A percentile compares a stretch with the other conserved stretches of the same genome.
These are phyloP conservation scores for Quercus gilva DNA, from an alignment of 306 rosid species.

Conservation along the genomic window DNA sequence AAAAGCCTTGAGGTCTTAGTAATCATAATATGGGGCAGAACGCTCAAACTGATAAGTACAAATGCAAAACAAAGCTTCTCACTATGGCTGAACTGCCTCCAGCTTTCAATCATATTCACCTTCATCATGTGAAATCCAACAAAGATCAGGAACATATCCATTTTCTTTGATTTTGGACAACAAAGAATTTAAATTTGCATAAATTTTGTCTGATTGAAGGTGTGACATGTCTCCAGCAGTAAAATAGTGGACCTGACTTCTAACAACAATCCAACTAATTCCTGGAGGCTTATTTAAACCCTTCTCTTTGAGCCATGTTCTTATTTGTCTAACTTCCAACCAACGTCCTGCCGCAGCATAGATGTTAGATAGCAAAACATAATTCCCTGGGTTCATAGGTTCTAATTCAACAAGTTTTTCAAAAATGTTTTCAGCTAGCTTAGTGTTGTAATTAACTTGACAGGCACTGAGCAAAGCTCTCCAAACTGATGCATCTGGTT, in stretches of 20 bases:
- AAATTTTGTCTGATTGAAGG: constrained; percentile 29
- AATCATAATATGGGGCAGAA: background rate
- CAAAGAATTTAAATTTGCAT: constrained; percentile 35
- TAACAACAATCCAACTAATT: constrained; percentile 45
- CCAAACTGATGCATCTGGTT: constrained; percentile 48
- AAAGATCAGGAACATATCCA: constrained; percentile 25
- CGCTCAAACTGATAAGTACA: background rate
- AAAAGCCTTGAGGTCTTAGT: background rate
- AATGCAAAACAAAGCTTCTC: background rate
- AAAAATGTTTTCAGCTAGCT: constrained; percentile 30
- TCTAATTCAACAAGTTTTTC: constrained; percentile 44
- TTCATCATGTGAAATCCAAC: constrained; percentile 19
- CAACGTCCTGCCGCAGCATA: constrained; percentile 44
- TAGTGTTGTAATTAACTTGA: constrained; percentile 18
- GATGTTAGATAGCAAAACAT: constrained; percentile 41
- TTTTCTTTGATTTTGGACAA: constrained; percentile 28
- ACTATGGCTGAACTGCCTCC: background rate
- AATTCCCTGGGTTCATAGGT: constrained; percentile 45
- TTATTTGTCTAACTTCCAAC: constrained; percentile 32
- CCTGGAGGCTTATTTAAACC: constrained; percentile 39
- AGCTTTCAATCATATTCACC: constrained; percentile 9
- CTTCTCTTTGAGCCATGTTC: constrained; percentile 36
- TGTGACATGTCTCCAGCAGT: constrained; percentile 37
- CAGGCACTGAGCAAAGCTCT: constrained; percentile 53
- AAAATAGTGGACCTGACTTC: constrained; percentile 32